phyloP scores from a whole-genome alignment of 2,329 filamentous ascomycete genomes.

The Ceratocystis ficicola region DNA sequence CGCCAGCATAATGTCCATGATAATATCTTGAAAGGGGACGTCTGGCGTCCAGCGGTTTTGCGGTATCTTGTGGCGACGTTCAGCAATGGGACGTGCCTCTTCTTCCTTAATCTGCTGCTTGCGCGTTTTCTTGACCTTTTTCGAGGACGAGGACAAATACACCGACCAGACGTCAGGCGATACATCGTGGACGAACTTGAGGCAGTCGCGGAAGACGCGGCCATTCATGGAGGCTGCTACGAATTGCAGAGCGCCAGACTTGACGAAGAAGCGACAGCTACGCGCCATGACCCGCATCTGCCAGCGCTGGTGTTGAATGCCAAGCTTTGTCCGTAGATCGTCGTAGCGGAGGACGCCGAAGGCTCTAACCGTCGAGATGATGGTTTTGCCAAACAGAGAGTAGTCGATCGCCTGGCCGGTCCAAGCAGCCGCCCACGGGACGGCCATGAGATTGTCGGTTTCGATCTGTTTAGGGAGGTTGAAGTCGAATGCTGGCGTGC shows the following conservation, averaged over 20 bases:
- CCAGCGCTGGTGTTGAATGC: conserved; percentile 42
- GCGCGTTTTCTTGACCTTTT: conserved; percentile 21
- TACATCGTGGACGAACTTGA: conserved; percentile 46
- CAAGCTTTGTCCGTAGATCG: conserved; percentile 47
- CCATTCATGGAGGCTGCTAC: conserved; percentile 44
- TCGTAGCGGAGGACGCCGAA: conserved; percentile 47
- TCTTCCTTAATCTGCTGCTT: conserved; percentile 21
- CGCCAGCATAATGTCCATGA: conserved; percentile 30
- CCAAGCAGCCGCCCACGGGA: conserved; percentile 46
- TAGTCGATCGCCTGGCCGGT: conserved; percentile 48
- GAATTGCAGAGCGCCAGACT: conserved; percentile 43
- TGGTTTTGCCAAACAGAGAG: conserved; percentile 43
- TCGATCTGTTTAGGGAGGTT: conserved; percentile 23
- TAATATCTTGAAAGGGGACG: conserved; percentile 24
- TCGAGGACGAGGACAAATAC: conserved; percentile 31
- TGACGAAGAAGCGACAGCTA: conserved; percentile 45
- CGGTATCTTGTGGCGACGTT: background rate
- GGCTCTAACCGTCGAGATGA: conserved; percentile 45
- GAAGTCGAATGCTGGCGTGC: conserved; percentile 24
- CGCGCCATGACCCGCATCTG: conserved; percentile 50
- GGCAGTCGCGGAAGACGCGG: conserved; percentile 48
- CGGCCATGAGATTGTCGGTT: conserved; percentile 39
- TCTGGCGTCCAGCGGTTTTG: conserved; percentile 20
- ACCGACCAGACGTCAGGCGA: conserved; percentile 45
- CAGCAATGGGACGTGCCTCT: conserved; percentile 12